phyloP scores from a whole-genome alignment of 805 yeast genomes.

The Saturnispora sekii region DNA sequence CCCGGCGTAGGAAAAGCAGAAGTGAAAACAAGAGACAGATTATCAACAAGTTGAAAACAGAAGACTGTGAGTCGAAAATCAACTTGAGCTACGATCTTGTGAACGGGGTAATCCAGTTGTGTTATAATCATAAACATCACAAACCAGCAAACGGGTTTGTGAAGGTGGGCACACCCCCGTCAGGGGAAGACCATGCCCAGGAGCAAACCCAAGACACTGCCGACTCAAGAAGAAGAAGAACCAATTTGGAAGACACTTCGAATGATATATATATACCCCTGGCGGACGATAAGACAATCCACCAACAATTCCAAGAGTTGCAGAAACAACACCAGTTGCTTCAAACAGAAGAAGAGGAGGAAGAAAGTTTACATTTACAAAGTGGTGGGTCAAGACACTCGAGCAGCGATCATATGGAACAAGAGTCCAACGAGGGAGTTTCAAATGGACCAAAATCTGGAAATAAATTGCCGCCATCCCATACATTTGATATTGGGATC shows the following conservation, averaged over 20 bases:
- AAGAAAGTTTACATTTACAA: neutral
- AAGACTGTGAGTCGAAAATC: slow-evolving; percentile 32
- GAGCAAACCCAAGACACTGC: too few species aligned
- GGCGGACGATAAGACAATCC: slow-evolving; percentile 6
- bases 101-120: slow-evolving; percentile 29
- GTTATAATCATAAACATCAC: slow-evolving; percentile 33
- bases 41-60: slow-evolving; percentile 32
- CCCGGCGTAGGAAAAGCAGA: slow-evolving; percentile 34
- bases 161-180: neutral
- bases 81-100: slow-evolving; percentile 30
- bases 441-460: slow-evolving; percentile 3
- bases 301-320: slow-evolving; percentile 7
- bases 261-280: slow-evolving; percentile 2
- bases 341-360: slow-evolving; percentile 6
- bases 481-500: slow-evolving; percentile 4
- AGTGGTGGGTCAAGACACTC: neutral
- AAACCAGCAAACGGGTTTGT: slow-evolving; percentile 19
- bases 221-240: too few species aligned
- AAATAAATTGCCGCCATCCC: too few species aligned
- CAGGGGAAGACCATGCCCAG: neutral
- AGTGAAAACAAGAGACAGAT: slow-evolving; percentile 30
- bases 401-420: slow-evolving; percentile 1
- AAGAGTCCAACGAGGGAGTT: slow-evolving; percentile 10
- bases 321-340: slow-evolving; percentile 7
- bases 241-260: too few species aligned